These are phyloP conservation scores for Malassezia equina DNA, from an alignment of 1,284 basidiomycete species.

Conservation along the genomic window DNA sequence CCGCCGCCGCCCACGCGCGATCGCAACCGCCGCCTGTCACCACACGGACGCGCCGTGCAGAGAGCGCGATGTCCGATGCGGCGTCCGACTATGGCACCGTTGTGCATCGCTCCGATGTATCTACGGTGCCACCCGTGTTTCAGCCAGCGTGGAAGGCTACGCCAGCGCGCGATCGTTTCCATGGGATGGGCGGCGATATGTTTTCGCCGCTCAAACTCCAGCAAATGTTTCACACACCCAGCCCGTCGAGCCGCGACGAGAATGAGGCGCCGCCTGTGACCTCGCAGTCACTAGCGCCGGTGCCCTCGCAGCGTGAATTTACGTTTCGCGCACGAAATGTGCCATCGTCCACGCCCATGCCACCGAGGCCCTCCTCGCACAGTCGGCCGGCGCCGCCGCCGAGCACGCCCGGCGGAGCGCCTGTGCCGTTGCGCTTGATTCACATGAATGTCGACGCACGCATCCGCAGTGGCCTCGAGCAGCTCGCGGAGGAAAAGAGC, in stretches of 20 bases:
- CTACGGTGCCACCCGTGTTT: constrained; percentile 35
- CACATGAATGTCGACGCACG: constrained; percentile 29
- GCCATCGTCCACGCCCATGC: constrained; percentile 13
- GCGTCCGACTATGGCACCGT: constrained; percentile 25
- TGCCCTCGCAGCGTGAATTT: neutral
- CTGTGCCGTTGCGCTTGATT: constrained; percentile 34
- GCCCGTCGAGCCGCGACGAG: constrained; percentile 17
- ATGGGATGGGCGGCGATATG: constrained; percentile 37
- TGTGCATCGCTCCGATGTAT: constrained; percentile 35
- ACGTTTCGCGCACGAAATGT: constrained; percentile 5
- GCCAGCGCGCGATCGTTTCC: constrained; percentile 13
- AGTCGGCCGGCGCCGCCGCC: constrained; percentile 1
- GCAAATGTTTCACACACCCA: constrained; percentile 38
- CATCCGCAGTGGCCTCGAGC: constrained; percentile 26
- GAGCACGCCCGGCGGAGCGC: constrained; percentile 19
- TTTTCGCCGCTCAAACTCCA: constrained; percentile 42
- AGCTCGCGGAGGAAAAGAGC: constrained; percentile 25
- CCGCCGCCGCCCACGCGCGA: neutral
- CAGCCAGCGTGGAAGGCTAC: constrained; percentile 33
- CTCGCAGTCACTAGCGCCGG: neutral
- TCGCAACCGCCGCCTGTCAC: neutral
- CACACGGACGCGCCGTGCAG: neutral
- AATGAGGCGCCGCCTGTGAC: constrained; percentile 3
- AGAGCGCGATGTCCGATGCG: constrained; percentile 6
- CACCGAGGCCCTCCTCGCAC: constrained; percentile 4